These are phyloP conservation scores for Ophiorrhiza pumila DNA, from an alignment of 257 asterid genomes.

Conservation along the genomic window DNA sequence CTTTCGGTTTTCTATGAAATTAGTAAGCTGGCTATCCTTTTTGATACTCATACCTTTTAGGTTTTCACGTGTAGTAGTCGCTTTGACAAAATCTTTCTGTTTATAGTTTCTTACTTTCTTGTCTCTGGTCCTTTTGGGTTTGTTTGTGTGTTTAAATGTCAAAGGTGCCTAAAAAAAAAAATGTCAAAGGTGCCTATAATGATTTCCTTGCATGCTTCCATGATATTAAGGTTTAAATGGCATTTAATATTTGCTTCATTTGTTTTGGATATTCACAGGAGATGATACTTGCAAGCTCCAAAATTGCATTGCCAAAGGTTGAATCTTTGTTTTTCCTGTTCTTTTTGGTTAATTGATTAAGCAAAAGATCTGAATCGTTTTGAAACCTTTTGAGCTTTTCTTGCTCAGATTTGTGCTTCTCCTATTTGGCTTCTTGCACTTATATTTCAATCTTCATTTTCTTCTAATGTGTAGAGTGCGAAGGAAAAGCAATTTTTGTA, in stretches of 20 bases:
- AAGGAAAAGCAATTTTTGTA: slow-evolving; percentile 76
- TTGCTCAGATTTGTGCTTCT: slow-evolving; percentile 10
- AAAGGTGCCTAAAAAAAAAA: neutral
- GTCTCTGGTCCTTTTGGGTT: neutral
- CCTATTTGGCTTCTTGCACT: slow-evolving; percentile 10
- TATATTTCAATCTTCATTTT: slow-evolving; percentile 21
- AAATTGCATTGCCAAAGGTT: slow-evolving; percentile 44
- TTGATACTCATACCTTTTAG: neutral
- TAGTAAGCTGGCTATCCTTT: neutral
- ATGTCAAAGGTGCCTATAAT: neutral
- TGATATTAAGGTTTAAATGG: neutral
- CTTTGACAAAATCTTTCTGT: neutral
- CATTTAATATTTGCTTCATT: neutral
- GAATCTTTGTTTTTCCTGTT: slow-evolving; percentile 19
- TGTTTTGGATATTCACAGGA: slow-evolving; percentile 51
- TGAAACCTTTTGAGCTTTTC: slow-evolving; percentile 21
- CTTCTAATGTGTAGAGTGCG: slow-evolving; percentile 48
- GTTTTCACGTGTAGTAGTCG: neutral
- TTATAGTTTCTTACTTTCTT: neutral
- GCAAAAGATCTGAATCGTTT: neutral
- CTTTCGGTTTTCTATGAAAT: neutral
- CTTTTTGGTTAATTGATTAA: neutral
- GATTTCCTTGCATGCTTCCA: neutral
- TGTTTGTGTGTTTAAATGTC: neutral
- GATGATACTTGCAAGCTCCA: slow-evolving; percentile 83